Conservation (phyloP, 1,284 basidiomycete species). For the Melampsora abietis-canadensis region DNA sequence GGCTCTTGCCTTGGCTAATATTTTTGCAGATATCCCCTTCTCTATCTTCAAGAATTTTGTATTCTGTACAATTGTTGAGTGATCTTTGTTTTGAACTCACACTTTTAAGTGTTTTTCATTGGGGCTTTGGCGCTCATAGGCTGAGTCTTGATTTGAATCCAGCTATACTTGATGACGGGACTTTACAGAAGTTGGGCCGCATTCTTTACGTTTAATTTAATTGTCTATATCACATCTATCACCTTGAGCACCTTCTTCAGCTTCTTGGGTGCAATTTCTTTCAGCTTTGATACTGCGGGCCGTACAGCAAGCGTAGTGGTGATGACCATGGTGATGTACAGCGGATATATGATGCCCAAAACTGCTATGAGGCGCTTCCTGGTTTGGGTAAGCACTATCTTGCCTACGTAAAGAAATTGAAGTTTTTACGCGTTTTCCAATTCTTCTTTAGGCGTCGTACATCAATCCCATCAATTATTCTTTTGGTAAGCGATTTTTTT, state of each 20-base stretch:
- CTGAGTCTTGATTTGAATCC: background rate
- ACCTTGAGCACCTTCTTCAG: conserved; percentile 56
- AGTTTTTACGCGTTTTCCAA: conserved; percentile 68
- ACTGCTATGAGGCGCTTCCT: conserved; percentile 48
- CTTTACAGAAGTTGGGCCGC: conserved; percentile 55
- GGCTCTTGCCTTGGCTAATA: conserved; percentile 66
- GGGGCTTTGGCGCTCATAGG: too few relatives aligned
- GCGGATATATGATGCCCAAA: conserved; percentile 49
- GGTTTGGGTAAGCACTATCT: conserved; percentile 44
- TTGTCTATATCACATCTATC: conserved; percentile 48
- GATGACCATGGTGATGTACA: conserved; percentile 26
- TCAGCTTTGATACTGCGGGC: conserved; percentile 58
- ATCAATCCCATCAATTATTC: conserved; percentile 64
- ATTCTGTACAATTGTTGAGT: conserved; percentile 57
- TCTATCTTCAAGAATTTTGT: conserved; percentile 56
- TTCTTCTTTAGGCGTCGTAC: conserved; percentile 73
- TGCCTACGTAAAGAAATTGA: background rate
- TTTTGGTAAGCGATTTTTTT: background rate
- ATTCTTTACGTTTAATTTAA: conserved; percentile 56
- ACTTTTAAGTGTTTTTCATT: too few relatives aligned
- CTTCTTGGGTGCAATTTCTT: conserved; percentile 55
- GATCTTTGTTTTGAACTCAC: conserved; percentile 45
- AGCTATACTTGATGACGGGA: background rate
- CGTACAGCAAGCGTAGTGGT: conserved; percentile 55
- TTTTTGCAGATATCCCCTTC: conserved; percentile 57